Evolutionary conservation across 371 early-diverging fungal genomes (phyloP), one percentile per base, ranked within the genome.

Genomic region (Chytridium lagenaria): DNA sequence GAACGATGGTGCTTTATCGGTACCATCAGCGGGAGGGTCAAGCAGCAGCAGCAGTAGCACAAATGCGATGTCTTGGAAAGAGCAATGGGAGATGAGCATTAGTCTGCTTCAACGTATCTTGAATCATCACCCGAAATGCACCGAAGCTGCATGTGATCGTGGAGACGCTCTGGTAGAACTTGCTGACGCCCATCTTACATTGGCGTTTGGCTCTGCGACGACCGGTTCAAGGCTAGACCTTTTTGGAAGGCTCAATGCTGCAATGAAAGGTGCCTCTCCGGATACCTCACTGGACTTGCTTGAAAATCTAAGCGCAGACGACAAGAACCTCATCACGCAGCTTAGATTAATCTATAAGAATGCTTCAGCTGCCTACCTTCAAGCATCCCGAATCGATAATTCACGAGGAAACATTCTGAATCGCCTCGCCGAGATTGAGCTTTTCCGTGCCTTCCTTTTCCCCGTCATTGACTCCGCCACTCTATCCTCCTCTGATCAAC

Each of bases 111-210:
- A 52, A 26, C 12, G 55, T 5, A 52, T 52, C 55, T 5, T 52
- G 55, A 5, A 52, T 12, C 12, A 26, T 5, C 55, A 52, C 26
- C 55, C 55, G n/a, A 52, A 52, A 26, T 52, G 55, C 23, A 23
- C 63, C 7, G 63, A 61, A 23, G 63, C 63, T 3, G 63, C 63
- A 28, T 31, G 36, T 31, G 63, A 61, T 23, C 33, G 38, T 7
- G 63, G 63, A 61, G 63, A 61, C 33, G 36, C 38, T 15, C 36
- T 36, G 23, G 63, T 61, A 16, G 63, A 38, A 16, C 38, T 61
- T 19, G 63, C 63, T 12, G 63, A 61, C 15, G 63, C 63, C 19
- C 19, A 19, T 19, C 26, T 38, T 7, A 28, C 36, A 12, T 38
- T 34, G 28, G 7, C 34, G 3, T 16, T 61, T 15, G 63, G 63